phyloP scores from a whole-genome alignment of 2,329 filamentous ascomycete species.

The Sporothrix variecibatus region DNA sequence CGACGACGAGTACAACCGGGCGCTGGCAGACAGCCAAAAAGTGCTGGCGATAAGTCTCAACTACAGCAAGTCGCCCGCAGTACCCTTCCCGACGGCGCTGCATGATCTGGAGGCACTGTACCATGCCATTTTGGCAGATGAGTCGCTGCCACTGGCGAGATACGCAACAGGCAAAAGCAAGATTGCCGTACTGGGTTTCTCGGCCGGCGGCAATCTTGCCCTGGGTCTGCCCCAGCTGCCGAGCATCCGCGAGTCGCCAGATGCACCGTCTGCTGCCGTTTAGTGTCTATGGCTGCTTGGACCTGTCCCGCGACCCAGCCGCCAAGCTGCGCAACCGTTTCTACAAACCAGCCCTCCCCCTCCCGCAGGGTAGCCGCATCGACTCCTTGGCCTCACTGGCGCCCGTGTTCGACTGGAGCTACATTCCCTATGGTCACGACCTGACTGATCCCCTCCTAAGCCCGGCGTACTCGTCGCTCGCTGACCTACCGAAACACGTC shows the following conservation, averaged over 20 bases:
- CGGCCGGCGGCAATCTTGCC: constrained; percentile 52
- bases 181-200: constrained; percentile 51
- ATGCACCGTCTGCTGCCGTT: constrained; percentile 40
- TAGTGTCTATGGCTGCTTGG: constrained; percentile 49
- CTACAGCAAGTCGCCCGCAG: constrained; percentile 50
- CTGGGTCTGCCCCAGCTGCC: constrained; percentile 46
- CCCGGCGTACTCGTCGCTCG: constrained; percentile 39
- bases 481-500: constrained; percentile 44
- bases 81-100: constrained; percentile 46
- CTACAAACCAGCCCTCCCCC: constrained; percentile 40
- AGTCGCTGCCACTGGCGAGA: constrained; percentile 47
- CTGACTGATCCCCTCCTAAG: constrained; percentile 45
- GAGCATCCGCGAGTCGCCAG: constrained; percentile 34
- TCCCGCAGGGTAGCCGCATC: constrained; percentile 33
- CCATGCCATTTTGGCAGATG: constrained; percentile 45
- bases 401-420: constrained; percentile 45
- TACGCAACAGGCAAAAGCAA: constrained; percentile 27
- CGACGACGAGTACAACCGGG: constrained; percentile 50
- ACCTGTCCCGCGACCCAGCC: constrained; percentile 40
- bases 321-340: constrained; percentile 39
- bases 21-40: constrained; percentile 43
- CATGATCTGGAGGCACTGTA: constrained; percentile 49
- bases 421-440: constrained; percentile 42
- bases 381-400: constrained; percentile 38
- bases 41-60: constrained; percentile 51